Percentiles rank a stretch among this genome's conserved stretches.
These are phyloP conservation scores for Furcasterigmium sp. DNA, from an alignment of 2,329 filamentous ascomycete genomes.

Conservation along the genomic window DNA sequence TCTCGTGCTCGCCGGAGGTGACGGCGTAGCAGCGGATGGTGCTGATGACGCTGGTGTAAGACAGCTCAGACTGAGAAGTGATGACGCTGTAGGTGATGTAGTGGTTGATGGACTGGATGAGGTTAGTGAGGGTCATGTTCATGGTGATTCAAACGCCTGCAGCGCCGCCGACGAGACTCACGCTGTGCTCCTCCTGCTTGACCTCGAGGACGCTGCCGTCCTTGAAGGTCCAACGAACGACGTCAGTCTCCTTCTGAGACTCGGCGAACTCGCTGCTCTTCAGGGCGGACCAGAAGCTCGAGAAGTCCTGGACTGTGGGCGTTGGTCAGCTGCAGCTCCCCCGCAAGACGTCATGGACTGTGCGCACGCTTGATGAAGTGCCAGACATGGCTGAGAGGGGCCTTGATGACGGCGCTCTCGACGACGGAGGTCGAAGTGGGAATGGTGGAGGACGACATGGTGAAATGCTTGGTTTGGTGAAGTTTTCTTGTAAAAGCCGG, in stretches of 20 bases:
- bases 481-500: too few relatives aligned
- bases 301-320: constrained; percentile 52
- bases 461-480: neutral
- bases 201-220: constrained; percentile 64
- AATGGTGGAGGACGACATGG: constrained; percentile 31
- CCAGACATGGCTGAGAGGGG: constrained; percentile 63
- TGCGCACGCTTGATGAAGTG: constrained; percentile 61
- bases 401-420: constrained; percentile 64
- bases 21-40: constrained; percentile 61
- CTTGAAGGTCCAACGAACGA: constrained; percentile 67
- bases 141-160: too few relatives aligned
- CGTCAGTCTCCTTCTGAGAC: constrained; percentile 59
- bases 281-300: constrained; percentile 61
- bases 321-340: neutral
- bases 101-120: constrained; percentile 59
- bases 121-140: neutral
- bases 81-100: constrained; percentile 73
- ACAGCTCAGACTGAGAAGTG: constrained; percentile 57
- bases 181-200: constrained; percentile 72
- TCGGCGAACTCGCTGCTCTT: constrained; percentile 58
- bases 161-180: constrained; percentile 32
- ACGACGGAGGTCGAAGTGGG: constrained; percentile 62
- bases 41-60: constrained; percentile 61
- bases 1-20: constrained; percentile 60
- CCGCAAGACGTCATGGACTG: too few relatives aligned